phyloP scores from a whole-genome alignment of 2,329 filamentous ascomycete species.

The Cryphonectria radicalis region DNA sequence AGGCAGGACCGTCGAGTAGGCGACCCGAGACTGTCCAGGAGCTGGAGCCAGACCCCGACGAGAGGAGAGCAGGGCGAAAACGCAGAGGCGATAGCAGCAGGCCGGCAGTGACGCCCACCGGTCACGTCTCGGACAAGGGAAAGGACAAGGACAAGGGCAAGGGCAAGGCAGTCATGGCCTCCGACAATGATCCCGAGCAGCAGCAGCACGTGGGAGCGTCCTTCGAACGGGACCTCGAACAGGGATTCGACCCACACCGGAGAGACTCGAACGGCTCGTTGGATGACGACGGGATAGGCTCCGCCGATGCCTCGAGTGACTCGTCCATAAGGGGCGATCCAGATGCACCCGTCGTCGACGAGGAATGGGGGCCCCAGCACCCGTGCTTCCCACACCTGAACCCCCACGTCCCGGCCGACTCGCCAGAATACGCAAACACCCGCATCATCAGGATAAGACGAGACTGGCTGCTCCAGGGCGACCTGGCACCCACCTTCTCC shows the following conservation, averaged over 20 bases:
- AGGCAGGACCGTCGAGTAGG: slow-evolving; percentile 28
- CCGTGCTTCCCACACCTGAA: slow-evolving; percentile 95
- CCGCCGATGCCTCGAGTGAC: slow-evolving; percentile 58
- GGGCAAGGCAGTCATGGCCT: slow-evolving; percentile 51
- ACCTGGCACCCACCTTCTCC: slow-evolving; percentile 89
- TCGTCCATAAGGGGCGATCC: slow-evolving; percentile 66
- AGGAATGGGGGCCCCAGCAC: slow-evolving; percentile 91
- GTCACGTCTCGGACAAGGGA: slow-evolving; percentile 42
- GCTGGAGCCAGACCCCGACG: slow-evolving; percentile 36
- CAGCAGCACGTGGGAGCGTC: slow-evolving; percentile 38
- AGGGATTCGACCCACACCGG: slow-evolving; percentile 52
- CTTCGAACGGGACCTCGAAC: slow-evolving; percentile 59
- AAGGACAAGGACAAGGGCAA: slow-evolving; percentile 59
- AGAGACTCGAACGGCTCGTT: slow-evolving; percentile 54
- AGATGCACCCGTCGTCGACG: slow-evolving; percentile 68
- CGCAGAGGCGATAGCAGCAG: slow-evolving; percentile 12
- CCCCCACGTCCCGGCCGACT: slow-evolving; percentile 81
- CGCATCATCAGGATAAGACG: slow-evolving; percentile 89
- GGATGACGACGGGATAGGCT: slow-evolving; percentile 58
- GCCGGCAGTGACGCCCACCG: slow-evolving; percentile 10
- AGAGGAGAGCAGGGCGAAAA: slow-evolving; percentile 32
- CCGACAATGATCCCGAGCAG: slow-evolving; percentile 38
- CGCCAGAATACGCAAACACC: slow-evolving; percentile 74
- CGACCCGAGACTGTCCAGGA: slow-evolving; percentile 30
- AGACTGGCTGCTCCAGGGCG: slow-evolving; percentile 89